Percentiles rank a stretch among this genome's conserved stretches.
Conservation (phyloP, 2,329 filamentous ascomycete genomes). For the Colletotrichum sp. region DNA sequence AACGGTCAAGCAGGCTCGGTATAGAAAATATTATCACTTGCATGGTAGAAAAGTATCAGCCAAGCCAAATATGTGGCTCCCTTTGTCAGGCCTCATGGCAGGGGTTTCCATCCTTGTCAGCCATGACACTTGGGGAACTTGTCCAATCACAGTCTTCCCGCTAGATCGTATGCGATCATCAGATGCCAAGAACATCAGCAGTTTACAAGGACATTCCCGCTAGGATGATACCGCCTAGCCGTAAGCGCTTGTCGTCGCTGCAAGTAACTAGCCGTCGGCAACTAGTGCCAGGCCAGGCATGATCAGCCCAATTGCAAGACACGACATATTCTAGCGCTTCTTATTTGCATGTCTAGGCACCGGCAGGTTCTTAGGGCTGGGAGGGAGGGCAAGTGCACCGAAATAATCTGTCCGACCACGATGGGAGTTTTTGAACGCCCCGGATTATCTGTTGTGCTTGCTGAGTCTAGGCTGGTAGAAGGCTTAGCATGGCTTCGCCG, state of each 20-base stretch:
- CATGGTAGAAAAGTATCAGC: background rate
- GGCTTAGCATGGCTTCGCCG: background rate
- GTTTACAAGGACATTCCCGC: background rate
- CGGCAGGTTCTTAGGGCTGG: background rate
- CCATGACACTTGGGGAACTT: background rate
- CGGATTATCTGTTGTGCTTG: background rate
- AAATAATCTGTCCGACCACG: background rate
- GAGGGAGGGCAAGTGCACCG: background rate
- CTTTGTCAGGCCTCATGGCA: background rate
- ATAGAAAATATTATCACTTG: background rate
- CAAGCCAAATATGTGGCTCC: background rate
- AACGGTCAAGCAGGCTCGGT: background rate
- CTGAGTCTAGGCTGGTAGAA: background rate
- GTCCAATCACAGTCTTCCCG: background rate
- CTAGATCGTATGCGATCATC: background rate
- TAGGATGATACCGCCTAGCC: background rate
- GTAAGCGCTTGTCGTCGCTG: background rate
- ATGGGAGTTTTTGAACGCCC: background rate
- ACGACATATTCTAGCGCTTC: conserved; percentile 1
- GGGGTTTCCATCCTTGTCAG: background rate
- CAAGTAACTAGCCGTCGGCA: background rate
- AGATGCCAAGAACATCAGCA: background rate
- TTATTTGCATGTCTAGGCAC: background rate
- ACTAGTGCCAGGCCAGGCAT: background rate
- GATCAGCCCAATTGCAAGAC: background rate